Base-by-base conservation (phyloP, 2,329 filamentous ascomycete species). In the Helicocarpus griseus region DNA sequence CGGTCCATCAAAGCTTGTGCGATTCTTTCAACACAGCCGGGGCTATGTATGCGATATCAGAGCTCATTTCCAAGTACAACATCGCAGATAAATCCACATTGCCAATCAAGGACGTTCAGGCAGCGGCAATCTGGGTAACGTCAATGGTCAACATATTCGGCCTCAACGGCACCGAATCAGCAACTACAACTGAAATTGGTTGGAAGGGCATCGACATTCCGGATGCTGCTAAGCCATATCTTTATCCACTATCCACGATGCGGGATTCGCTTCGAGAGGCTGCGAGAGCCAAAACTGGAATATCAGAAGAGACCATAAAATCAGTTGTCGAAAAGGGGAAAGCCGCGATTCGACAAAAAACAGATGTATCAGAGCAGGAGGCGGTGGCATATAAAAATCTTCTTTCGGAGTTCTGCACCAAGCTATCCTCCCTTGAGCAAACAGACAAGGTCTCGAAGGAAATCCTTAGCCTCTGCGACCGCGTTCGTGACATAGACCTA, bases 1-100 rank as follows among this genome's bases (percentile, higher is more conserved):
- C 76, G n/a, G 69, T 85, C n/a, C 71, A 85, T 60, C 72, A 73
- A 39, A 85, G 86, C 1, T 75, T 96, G 14, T 77, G 78, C 59
- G 89, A 95, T 69, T 95, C 89, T 0, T 95, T 96, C 66, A 86
- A 96, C 68, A 96, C 90, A 0, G 82, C 87, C 1, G 73, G 76
- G 48, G 88, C 84, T 4, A 89, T 96, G 85, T 78, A 80, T 46
- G 72, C 82, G n/a, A 84, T 96, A 44, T 81, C 83, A 1, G 82
- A 87, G 51, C 72, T 96, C 22, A 84, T 96, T 55, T 85, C 83
- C 45, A 81, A 86, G 39, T 86, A 85, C 63, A 95, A 95, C 68
- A 73, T 72, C 24, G 69, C 71, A 14, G 66, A 73, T 49, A 73
- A 73, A 49, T 64, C 70, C 5, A 60, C 67, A 5, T 58, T 81